phyloP scores from a whole-genome alignment of 208 protist species.

The Entamoeba dispar region DNA sequence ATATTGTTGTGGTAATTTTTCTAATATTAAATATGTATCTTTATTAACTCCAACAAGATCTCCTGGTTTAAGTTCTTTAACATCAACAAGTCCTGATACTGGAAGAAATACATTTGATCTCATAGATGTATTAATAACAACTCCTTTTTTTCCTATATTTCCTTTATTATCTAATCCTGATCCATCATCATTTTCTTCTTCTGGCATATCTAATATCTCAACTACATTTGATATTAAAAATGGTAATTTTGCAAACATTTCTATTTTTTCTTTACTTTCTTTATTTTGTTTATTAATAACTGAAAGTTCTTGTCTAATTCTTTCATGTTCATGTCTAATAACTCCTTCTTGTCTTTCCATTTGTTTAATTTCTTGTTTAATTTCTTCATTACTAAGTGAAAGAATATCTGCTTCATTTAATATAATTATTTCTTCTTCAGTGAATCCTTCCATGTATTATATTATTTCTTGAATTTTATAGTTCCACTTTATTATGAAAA shows the following conservation, averaged over 20 bases:
- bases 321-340: not conserved
- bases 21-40: conserved; percentile 95
- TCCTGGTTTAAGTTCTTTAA: conserved; percentile 71
- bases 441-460: not conserved
- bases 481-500: too few relatives aligned
- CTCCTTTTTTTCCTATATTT: conserved; percentile 61
- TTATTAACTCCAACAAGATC: conserved; percentile 99
- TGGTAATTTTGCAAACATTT: not conserved
- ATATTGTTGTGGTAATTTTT: conserved; percentile 52
- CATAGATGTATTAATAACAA: conserved; percentile 93
- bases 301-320: not conserved
- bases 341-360: not conserved
- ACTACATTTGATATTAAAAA: not conserved
- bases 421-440: not conserved
- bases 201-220: not conserved
- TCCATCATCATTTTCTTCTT: not conserved
- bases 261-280: not conserved
- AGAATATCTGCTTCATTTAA: not conserved
- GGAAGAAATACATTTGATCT: conserved; percentile 95
- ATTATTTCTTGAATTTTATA: too few relatives aligned
- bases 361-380: not conserved
- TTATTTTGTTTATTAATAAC: not conserved
- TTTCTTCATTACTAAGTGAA: not conserved
- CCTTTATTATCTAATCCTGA: conserved; percentile 39
- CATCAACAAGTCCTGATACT: conserved; percentile 90